Evolutionary conservation across 768 basidiomycete species (phyloP).

Genomic region (Clitopilus hobsonii): DNA sequence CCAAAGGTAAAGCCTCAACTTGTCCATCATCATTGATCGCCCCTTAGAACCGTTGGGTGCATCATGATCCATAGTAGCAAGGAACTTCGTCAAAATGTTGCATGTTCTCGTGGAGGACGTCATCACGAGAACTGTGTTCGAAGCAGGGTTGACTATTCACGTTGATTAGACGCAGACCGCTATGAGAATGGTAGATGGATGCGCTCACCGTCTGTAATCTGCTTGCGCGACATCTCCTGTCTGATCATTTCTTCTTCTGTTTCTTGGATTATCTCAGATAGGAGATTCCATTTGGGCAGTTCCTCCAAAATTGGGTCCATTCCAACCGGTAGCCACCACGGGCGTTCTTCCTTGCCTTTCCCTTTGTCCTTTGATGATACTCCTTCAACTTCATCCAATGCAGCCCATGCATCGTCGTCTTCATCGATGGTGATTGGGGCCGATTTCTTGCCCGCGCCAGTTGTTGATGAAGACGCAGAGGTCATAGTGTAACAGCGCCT

Average conservation of each 20-base stretch:
- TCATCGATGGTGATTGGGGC: slow-evolving; percentile 38
- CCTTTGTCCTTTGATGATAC: slow-evolving; percentile 5
- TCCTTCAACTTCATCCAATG: slow-evolving; percentile 57
- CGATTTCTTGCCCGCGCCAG: slow-evolving; percentile 2
- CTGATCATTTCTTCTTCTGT: slow-evolving; percentile 82
- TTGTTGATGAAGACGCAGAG: slow-evolving; percentile 16
- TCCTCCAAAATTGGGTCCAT: slow-evolving; percentile 91
- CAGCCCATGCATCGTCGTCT: slow-evolving; percentile 75
- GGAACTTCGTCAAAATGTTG: slow-evolving; percentile 72
- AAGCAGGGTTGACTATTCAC: slow-evolving; percentile 44
- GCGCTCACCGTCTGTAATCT: slow-evolving; percentile 17
- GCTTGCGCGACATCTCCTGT: slow-evolving; percentile 38
- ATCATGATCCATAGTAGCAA: slow-evolving; percentile 57
- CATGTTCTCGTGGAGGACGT: slow-evolving; percentile 74
- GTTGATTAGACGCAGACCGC: too few relatives aligned
- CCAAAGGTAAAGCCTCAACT: slow-evolving; percentile 67
- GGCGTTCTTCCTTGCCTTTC: slow-evolving; percentile 24
- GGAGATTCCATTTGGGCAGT: slow-evolving; percentile 87
- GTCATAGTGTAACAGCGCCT: slow-evolving; percentile 70
- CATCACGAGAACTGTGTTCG: slow-evolving; percentile 85
- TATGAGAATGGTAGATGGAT: neutral
- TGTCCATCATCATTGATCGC: slow-evolving; percentile 72
- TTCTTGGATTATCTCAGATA: slow-evolving; percentile 84
- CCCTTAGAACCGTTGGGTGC: slow-evolving; percentile 62
- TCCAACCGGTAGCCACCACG: slow-evolving; percentile 67